Base-by-base conservation (phyloP, 495 filamentous ascomycete species). In the Pyronema domesticum region DNA sequence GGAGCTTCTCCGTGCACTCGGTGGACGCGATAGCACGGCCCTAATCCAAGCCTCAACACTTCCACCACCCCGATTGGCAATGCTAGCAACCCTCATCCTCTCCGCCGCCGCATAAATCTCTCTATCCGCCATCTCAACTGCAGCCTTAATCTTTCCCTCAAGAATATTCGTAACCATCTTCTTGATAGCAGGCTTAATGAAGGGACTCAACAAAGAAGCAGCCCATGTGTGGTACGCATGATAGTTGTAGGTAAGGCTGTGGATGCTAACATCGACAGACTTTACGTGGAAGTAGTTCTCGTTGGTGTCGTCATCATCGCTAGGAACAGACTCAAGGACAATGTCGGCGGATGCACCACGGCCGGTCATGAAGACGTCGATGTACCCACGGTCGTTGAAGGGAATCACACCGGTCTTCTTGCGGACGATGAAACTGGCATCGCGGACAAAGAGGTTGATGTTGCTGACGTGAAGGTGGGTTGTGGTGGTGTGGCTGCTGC, bases 141-240 rank as follows among this genome's bases (percentile, higher is more conserved):
- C 19, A 13, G 61, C 58, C 0, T 55, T 36, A 17, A 65, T 65
- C 50, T 56, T 61, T 52, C 61, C 54, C 30, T 61, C 62, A 4
- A 65, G 42, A 5, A 65, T 48, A 7, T 55, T 65, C 19, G 50
- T 39, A 0, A 65, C 19, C 3, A 65, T 17, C 8, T 45, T 48
- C 46, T 56, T 54, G 7, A 65, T 46, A 49, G 53, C 53, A 7
- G 62, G 62, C 9, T 57, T 56, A 5, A 65, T 53, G 0, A 65
- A 19, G 0, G 61, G 62, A 0, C 55, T 54, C n/a, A 61, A 19
- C 0, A 65, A 47, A 15, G 40, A 42, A 1, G 62, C 62, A 8
- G 62, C 62, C 62, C 62, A 65, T 1, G 62, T 57, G 36, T 65
- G 62, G 15, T 65, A 61, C 9, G 62, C 62, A 23, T 65, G 53